A percentile compares a stretch with the other conserved stretches of the same genome.
These are phyloP conservation scores for Abrus pulchellus DNA, from an alignment of 306 rosid genomes.

Conservation along the genomic window DNA sequence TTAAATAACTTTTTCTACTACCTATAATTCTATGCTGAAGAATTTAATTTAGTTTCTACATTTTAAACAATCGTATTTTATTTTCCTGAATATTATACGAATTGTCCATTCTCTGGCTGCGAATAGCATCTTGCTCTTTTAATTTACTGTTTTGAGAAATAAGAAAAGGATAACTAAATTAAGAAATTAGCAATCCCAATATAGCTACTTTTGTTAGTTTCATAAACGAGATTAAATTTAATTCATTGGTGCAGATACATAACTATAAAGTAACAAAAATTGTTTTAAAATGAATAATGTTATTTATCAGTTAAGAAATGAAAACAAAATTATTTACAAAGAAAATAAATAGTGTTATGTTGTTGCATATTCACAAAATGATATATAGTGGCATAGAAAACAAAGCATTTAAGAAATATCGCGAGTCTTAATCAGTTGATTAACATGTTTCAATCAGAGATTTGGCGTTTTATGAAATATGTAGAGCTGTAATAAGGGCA, in stretches of 20 bases:
- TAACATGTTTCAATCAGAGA: not conserved
- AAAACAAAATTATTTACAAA: not conserved
- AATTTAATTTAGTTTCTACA: not conserved
- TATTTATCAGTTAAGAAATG: not conserved
- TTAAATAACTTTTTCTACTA: too few species aligned
- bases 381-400: not conserved
- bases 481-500: constrained; percentile 3
- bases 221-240: not conserved
- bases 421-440: not conserved
- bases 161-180: not conserved
- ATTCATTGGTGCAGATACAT: not conserved
- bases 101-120: not conserved
- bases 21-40: too few species aligned
- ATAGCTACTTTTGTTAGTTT: not conserved
- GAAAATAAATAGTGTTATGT: not conserved
- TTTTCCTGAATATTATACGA: not conserved
- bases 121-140: not conserved
- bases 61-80: not conserved
- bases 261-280: not conserved
- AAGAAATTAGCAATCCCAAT: not conserved
- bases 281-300: not conserved
- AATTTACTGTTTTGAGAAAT: too few species aligned
- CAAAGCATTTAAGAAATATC: not conserved
- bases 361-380: not conserved
- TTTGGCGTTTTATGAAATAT: constrained; percentile 1